Evolutionary conservation across 2,329 filamentous ascomycete genomes (phyloP).

Genomic region (Verticillium nubilum): DNA sequence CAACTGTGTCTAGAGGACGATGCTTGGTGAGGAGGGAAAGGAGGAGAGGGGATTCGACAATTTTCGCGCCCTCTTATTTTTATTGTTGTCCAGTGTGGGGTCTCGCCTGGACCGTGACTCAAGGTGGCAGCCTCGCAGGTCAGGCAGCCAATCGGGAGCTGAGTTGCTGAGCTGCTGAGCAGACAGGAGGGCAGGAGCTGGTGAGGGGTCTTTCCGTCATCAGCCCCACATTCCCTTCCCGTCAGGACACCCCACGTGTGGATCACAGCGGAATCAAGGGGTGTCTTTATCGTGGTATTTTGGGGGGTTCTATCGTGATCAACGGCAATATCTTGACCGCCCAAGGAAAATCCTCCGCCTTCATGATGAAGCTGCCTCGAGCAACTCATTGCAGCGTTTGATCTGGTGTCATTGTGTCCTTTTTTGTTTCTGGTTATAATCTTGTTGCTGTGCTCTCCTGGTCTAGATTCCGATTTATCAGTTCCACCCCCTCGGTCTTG

Average conservation of each 20-base stretch:
- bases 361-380: neutral
- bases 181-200: neutral
- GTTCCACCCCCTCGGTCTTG: neutral
- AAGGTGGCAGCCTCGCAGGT: conserved; percentile 9
- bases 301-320: neutral
- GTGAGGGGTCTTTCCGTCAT: neutral
- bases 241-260: neutral
- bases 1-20: conserved; percentile 80
- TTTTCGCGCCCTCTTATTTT: conserved; percentile 5
- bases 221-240: neutral
- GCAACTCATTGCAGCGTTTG: neutral
- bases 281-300: neutral
- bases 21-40: conserved; percentile 47
- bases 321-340: neutral
- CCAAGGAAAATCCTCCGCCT: neutral
- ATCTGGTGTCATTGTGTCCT: neutral
- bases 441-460: neutral
- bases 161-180: neutral
- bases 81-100: conserved; percentile 6
- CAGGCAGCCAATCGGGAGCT: conserved; percentile 11
- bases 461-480: neutral
- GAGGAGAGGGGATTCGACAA: conserved; percentile 15
- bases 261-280: neutral
- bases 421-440: neutral
- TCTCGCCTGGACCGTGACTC: conserved; percentile 5